Evolutionary conservation across 2,329 filamentous ascomycete species (phyloP).

Genomic region (Pseudocercospora ulei): DNA sequence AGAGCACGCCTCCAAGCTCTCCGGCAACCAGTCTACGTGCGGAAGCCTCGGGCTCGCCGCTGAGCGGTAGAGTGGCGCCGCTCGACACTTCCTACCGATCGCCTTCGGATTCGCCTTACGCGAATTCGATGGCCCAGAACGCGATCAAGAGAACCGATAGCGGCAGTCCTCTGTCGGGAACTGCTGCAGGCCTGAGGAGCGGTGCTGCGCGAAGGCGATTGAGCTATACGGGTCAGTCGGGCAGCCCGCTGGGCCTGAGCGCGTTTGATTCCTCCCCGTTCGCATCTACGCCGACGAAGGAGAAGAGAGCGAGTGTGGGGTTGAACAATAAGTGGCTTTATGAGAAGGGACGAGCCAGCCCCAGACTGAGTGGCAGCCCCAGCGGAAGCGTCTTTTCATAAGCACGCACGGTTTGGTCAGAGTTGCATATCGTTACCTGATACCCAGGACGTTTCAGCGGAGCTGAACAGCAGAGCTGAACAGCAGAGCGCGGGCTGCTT

Average conservation of each 20-base stretch:
- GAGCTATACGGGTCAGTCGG: constrained; percentile 49
- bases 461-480: too few relatives aligned
- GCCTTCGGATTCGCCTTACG: constrained; percentile 14
- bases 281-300: constrained; percentile 27
- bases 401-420: neutral
- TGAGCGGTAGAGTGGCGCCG: constrained; percentile 45
- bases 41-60: constrained; percentile 45
- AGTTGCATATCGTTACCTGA: neutral
- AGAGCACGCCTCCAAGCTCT: constrained; percentile 59
- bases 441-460: neutral
- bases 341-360: constrained; percentile 59
- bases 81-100: constrained; percentile 20
- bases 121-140: constrained; percentile 9
- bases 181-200: constrained; percentile 12
- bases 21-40: constrained; percentile 37
- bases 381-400: constrained; percentile 17
- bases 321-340: constrained; percentile 94
- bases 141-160: constrained; percentile 13
- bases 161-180: constrained; percentile 10
- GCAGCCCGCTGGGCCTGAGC: constrained; percentile 43
- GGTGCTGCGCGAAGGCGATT: constrained; percentile 44
- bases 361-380: constrained; percentile 31
- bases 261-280: constrained; percentile 26
- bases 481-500: neutral
- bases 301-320: constrained; percentile 54